These are phyloP conservation scores for Aspergillus spinulosporus DNA, from an alignment of 2,329 filamentous ascomycete genomes.

Conservation along the genomic window DNA sequence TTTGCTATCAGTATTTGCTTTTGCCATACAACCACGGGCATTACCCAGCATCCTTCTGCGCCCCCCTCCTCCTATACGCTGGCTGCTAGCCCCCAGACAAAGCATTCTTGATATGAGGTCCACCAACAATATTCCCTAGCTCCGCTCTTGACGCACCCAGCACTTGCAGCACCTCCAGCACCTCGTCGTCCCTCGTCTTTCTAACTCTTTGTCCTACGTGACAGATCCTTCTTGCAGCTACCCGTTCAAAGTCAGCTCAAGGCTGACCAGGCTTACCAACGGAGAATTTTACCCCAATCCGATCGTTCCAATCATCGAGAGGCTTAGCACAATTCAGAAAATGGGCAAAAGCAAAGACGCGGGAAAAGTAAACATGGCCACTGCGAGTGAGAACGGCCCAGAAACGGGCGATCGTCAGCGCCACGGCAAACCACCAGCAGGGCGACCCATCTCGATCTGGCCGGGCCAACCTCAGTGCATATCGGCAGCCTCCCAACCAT, in stretches of 20 bases:
- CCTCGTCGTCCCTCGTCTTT: not conserved
- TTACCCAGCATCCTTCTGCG: not conserved
- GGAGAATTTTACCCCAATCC: conserved; percentile 20
- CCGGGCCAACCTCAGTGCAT: conserved; percentile 1
- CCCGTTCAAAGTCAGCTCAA: not conserved
- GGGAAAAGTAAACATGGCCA: conserved; percentile 6
- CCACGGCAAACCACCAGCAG: not conserved
- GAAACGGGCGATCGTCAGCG: conserved; percentile 7
- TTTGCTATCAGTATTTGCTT: not conserved
- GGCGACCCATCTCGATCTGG: conserved; percentile 7
- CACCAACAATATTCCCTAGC: not conserved
- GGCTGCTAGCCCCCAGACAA: not conserved
- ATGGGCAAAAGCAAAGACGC: not conserved
- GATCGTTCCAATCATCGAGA: conserved; percentile 11
- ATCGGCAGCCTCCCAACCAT: not conserved
- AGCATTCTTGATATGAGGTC: not conserved
- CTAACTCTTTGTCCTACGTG: conserved; percentile 8
- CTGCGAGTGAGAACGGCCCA: not conserved
- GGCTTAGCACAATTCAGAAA: not conserved
- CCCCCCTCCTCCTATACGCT: conserved; percentile 4
- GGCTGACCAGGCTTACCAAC: not conserved
- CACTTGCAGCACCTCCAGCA: not conserved
- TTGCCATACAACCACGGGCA: not conserved
- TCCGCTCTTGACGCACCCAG: not conserved
- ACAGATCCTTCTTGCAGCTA: not conserved